Evolutionary conservation across 805 yeast species (phyloP).

Genomic region (Metschnikowia gruessii): DNA sequence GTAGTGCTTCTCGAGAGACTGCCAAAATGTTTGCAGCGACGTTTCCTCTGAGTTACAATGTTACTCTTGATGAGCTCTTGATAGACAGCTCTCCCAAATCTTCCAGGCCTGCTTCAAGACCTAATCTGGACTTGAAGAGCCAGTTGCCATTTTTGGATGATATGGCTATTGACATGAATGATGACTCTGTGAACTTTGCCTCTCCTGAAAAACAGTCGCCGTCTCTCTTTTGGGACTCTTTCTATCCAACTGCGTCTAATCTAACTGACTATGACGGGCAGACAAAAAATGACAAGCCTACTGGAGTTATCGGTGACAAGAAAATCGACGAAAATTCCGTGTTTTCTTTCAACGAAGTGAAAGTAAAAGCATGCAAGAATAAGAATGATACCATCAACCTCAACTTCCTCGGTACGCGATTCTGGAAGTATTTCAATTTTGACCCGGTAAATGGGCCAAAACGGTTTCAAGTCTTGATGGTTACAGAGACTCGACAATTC

Average conservation of each 20-base stretch:
- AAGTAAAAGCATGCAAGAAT: conserved; percentile 33
- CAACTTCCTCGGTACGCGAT: conserved; percentile 42
- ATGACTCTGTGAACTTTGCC: background rate
- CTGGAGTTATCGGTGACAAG: conserved; percentile 9
- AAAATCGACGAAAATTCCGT: conserved; percentile 19
- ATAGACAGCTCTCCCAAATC: conserved; percentile 15
- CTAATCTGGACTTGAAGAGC: conserved; percentile 11
- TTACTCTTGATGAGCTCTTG: conserved; percentile 35
- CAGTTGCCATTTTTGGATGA: conserved; percentile 39
- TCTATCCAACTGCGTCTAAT: conserved; percentile 21
- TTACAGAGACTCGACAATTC: conserved; percentile 30
- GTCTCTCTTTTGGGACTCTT: conserved; percentile 37
- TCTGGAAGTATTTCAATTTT: conserved; percentile 59
- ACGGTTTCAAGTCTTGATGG: conserved; percentile 49
- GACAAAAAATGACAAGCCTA: conserved; percentile 15
- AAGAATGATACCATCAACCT: conserved; percentile 43
- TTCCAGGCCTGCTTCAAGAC: background rate
- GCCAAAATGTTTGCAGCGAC: conserved; percentile 22
- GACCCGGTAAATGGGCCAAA: conserved; percentile 52
- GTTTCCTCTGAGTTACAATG: conserved; percentile 34
- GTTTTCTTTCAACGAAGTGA: conserved; percentile 26
- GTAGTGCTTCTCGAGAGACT: conserved; percentile 18
- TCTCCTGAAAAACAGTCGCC: background rate
- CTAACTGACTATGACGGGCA: background rate
- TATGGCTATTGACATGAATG: conserved; percentile 25